A percentile compares a stretch with the other conserved stretches of the same genome.
Evolutionary conservation across 2,329 filamentous ascomycete genomes (phyloP).

Genomic region (Venturia nashicola): DNA sequence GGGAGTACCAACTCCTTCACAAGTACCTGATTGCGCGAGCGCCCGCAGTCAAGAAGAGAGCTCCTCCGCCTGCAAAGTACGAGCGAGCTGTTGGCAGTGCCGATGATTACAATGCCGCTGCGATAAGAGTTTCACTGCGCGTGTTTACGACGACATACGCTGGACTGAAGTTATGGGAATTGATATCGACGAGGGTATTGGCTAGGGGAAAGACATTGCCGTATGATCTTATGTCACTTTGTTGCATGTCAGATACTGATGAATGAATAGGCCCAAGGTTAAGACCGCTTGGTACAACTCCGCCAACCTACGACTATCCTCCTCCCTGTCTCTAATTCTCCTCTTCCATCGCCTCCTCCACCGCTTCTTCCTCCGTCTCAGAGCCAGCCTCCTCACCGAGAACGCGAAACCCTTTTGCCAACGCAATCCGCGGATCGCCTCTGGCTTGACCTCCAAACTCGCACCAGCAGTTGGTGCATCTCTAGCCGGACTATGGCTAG

Average conservation of each 20-base stretch:
- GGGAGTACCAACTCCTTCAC: constrained; percentile 77
- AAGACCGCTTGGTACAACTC: constrained; percentile 38
- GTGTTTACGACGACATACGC: constrained; percentile 30
- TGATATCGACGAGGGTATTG: constrained; percentile 25
- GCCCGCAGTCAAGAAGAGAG: constrained; percentile 42
- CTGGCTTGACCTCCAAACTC: constrained; percentile 66
- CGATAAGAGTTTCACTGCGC: constrained; percentile 32
- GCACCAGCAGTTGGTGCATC: constrained; percentile 86
- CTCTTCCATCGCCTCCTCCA: constrained; percentile 81
- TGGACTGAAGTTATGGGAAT: constrained; percentile 35
- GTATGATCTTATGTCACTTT: constrained; percentile 1
- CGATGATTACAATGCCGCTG: constrained; percentile 35
- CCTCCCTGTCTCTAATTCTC: constrained; percentile 74
- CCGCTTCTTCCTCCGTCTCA: constrained; percentile 74
- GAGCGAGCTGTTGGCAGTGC: constrained; percentile 35
- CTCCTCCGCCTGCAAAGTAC: constrained; percentile 38
- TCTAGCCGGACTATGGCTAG: constrained; percentile 71
- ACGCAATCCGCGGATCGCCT: constrained; percentile 67
- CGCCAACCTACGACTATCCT: constrained; percentile 61
- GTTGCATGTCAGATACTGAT: not conserved
- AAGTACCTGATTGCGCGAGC: constrained; percentile 70
- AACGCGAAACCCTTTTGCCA: constrained; percentile 68
- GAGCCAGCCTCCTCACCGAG: constrained; percentile 66
- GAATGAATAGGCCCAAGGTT: constrained; percentile 20
- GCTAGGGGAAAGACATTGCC: constrained; percentile 19